These are phyloP conservation scores for Aspergillus fijiensis DNA, from an alignment of 2,329 filamentous ascomycete genomes.

Conservation along the genomic window DNA sequence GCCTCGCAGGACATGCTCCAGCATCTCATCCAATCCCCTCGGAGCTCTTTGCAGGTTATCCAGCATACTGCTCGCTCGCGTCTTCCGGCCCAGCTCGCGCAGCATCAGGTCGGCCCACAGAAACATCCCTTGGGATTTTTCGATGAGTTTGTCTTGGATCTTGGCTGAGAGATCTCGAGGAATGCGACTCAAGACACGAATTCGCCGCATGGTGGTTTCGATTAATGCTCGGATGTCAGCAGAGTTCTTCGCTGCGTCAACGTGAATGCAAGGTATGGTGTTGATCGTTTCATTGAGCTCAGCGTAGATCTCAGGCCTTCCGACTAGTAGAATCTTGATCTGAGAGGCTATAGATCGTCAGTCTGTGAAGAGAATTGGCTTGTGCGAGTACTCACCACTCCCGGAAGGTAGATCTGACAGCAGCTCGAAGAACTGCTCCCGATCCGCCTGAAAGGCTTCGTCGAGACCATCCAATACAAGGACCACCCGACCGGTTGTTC, in stretches of 20 bases:
- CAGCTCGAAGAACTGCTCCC: background rate
- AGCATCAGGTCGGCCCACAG: constrained; percentile 1
- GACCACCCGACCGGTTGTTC: background rate
- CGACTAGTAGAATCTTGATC: background rate
- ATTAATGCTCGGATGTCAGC: background rate
- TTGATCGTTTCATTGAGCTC: background rate
- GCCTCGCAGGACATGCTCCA: background rate
- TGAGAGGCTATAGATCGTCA: background rate
- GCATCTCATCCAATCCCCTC: background rate
- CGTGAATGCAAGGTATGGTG: background rate
- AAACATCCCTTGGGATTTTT: constrained; percentile 1
- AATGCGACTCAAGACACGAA: background rate
- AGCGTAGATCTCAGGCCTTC: background rate
- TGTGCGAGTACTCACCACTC: background rate
- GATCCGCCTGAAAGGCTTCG: background rate
- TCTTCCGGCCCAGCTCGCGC: background rate
- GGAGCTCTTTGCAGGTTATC: background rate
- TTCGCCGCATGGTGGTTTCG: background rate
- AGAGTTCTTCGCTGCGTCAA: background rate
- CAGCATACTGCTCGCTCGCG: background rate
- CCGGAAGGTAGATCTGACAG: background rate
- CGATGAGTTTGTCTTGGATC: background rate
- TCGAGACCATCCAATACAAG: background rate
- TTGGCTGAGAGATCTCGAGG: background rate
- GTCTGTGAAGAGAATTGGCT: background rate